phyloP scores from a whole-genome alignment of 2,329 filamentous ascomycete genomes.

The Rhinocladiella similis region DNA sequence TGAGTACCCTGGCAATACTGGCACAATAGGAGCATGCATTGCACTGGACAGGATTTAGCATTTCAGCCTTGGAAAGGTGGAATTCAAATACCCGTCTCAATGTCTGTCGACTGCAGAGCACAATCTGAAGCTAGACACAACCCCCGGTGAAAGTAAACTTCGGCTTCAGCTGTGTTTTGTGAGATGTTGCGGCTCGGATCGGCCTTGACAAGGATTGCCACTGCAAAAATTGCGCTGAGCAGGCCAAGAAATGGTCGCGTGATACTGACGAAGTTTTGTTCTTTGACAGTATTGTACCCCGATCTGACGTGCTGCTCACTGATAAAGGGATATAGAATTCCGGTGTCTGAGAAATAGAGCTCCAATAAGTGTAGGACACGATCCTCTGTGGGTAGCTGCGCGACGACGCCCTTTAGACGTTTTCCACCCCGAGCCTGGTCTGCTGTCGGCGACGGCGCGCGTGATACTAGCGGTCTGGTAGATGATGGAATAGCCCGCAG shows the following conservation, averaged over 20 bases:
- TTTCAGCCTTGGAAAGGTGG: not conserved
- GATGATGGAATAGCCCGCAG: slow-evolving; percentile 20
- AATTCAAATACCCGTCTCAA: slow-evolving; percentile 16
- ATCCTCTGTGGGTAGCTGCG: slow-evolving; percentile 14
- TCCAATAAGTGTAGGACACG: slow-evolving; percentile 34
- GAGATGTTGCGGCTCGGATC: slow-evolving; percentile 15
- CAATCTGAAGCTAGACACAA: slow-evolving; percentile 17
- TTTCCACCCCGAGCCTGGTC: too few relatives aligned
- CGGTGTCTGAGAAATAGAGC: slow-evolving; percentile 38
- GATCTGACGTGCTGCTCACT: slow-evolving; percentile 30
- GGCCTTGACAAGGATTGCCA: slow-evolving; percentile 28
- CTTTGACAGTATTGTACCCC: slow-evolving; percentile 29
- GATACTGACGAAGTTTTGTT: slow-evolving; percentile 27
- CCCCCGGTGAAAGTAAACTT: slow-evolving; percentile 19
- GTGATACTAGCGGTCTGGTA: slow-evolving; percentile 15
- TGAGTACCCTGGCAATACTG: slow-evolving; percentile 24
- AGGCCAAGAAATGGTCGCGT: slow-evolving; percentile 35
- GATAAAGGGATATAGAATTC: slow-evolving; percentile 35
- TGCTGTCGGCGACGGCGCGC: slow-evolving; percentile 10
- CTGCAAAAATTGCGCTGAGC: slow-evolving; percentile 35
- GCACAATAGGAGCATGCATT: slow-evolving; percentile 22
- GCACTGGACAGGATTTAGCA: too few relatives aligned
- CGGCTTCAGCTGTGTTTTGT: slow-evolving; percentile 22
- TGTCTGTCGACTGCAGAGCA: slow-evolving; percentile 17
- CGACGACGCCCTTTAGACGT: slow-evolving; percentile 14